Evolutionary conservation across 1,284 basidiomycete genomes (phyloP).

Genomic region (Pseudozyma sp.): DNA sequence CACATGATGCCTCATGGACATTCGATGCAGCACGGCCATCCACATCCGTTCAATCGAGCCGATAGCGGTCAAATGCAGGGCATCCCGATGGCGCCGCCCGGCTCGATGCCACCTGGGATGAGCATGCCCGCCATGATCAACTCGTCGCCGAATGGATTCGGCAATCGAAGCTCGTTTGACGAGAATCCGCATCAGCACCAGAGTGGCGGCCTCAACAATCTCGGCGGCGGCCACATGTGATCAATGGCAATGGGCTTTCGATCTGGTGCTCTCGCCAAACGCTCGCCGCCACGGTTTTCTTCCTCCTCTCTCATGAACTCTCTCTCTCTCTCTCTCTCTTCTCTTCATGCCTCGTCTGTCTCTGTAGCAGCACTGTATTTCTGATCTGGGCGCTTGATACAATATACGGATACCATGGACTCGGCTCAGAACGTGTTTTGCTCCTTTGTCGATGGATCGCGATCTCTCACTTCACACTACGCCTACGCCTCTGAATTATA

Average conservation of each 20-base stretch:
- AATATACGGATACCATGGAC: constrained; percentile 38
- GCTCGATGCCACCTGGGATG: constrained; percentile 32
- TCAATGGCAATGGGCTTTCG: neutral
- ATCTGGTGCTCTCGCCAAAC: neutral
- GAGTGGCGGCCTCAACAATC: constrained; percentile 29
- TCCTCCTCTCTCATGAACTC: neutral
- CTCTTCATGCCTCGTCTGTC: neutral
- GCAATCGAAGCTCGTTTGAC: constrained; percentile 32
- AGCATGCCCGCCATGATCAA: constrained; percentile 39
- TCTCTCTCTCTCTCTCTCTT: neutral
- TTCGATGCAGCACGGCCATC: constrained; percentile 31
- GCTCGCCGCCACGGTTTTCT: neutral
- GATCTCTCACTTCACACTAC: constrained; percentile 3
- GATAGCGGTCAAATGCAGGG: constrained; percentile 38
- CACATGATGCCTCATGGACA: constrained; percentile 37
- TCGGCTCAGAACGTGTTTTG: neutral
- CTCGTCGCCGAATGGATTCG: constrained; percentile 33
- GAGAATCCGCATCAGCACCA: constrained; percentile 30
- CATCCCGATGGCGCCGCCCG: constrained; percentile 36
- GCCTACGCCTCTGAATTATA: constrained; percentile 20
- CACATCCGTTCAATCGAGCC: constrained; percentile 42
- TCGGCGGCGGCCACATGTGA: constrained; percentile 37
- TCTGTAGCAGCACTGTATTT: constrained; percentile 24
- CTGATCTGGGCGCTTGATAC: constrained; percentile 24
- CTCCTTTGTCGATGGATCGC: constrained; percentile 24